Base-by-base conservation (phyloP, 2,329 filamentous ascomycete species). In the Colletotrichum sidae region DNA sequence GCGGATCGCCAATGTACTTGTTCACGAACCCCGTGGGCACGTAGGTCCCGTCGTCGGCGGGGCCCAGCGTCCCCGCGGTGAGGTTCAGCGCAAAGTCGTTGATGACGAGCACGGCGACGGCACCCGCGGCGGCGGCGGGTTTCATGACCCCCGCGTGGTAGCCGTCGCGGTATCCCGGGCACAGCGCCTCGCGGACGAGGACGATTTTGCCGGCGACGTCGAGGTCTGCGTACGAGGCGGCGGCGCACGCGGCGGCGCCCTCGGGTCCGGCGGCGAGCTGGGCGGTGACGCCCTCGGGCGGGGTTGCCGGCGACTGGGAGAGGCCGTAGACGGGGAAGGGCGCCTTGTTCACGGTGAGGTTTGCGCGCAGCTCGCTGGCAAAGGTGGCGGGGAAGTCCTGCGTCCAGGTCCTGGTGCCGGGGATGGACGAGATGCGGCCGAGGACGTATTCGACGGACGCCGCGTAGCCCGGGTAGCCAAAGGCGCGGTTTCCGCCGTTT, bases 401-500 rank as follows among this genome's bases (percentile, higher is more conserved):
- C 42, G 74, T 75, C 72, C 73, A 74, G 2, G 68, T 60, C 11
- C 65, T 71, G 56, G 72, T 72, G 6, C 72, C 72, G 13, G 71
- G 63, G n/a, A 74, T 68, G 8, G 70, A 72, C 2, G 70, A 73
- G 10, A 74, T 57, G n/a, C 73, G 70, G 25, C 62, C 60, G 53
- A 70, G 74, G 41, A 76, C 72, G 39, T 62, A 75, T 44, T 79
- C 77, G 0, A 72, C 69, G 1, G 77, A 78, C 38, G 75, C 83
- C 8, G 54, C 68, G n/a, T 75, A 76, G 15, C 74, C 74, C 1
- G 74, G 73, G 13, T 73, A 67, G 7, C 74, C 74, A 4, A 75
- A 75, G 2, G 74, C 74, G 6, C 74, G 70, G 47, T 76, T 75
- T 8, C 74, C 74, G 13, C 73, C 74, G 15, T 75, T 75, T 37